These are phyloP conservation scores for Rhodotorula sp. DNA, from an alignment of 1,284 basidiomycete species.

Conservation along the genomic window DNA sequence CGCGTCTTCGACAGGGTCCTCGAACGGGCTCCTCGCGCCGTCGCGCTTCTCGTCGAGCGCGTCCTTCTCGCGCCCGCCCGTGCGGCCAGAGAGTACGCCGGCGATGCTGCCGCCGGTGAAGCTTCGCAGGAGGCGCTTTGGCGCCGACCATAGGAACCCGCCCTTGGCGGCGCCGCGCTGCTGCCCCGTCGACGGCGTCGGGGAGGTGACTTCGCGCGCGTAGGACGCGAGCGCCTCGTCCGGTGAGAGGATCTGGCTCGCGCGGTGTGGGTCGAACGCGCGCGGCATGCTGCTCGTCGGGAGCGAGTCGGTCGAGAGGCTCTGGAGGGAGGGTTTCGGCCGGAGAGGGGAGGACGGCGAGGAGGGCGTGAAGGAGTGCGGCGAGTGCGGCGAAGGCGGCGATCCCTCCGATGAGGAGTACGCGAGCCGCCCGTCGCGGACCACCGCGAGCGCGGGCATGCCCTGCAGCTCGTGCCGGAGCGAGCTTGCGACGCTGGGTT, in stretches of 20 bases:
- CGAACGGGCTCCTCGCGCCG: constrained; percentile 28
- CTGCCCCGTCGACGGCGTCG: not conserved
- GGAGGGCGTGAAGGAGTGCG: not conserved
- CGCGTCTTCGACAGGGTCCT: constrained; percentile 23
- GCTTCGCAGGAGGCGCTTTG: constrained; percentile 5
- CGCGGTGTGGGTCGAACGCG: not conserved
- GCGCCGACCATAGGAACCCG: constrained; percentile 1
- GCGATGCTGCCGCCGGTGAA: constrained; percentile 12
- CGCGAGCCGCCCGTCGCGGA: not conserved
- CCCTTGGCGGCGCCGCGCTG: not conserved
- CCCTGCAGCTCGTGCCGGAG: constrained; percentile 26
- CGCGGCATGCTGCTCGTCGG: constrained; percentile 2
- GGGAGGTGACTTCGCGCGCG: constrained; percentile 21
- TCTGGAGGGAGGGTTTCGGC: constrained; percentile 8
- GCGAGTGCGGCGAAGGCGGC: not conserved
- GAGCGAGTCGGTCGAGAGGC: constrained; percentile 11
- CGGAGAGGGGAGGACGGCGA: not conserved
- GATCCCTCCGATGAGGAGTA: not conserved
- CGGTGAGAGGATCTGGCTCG: constrained; percentile 23
- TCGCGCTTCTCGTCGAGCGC: constrained; percentile 5
- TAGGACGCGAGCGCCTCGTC: constrained; percentile 38
- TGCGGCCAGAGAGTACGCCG: not conserved
- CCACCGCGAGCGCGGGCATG: constrained; percentile 10
- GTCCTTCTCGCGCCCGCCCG: not conserved
- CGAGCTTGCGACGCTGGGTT: constrained; percentile 25